Evolutionary conservation across 768 basidiomycete species (phyloP), one percentile per base, ranked within the genome.

Genomic region (Crassisporium funariophilum): DNA sequence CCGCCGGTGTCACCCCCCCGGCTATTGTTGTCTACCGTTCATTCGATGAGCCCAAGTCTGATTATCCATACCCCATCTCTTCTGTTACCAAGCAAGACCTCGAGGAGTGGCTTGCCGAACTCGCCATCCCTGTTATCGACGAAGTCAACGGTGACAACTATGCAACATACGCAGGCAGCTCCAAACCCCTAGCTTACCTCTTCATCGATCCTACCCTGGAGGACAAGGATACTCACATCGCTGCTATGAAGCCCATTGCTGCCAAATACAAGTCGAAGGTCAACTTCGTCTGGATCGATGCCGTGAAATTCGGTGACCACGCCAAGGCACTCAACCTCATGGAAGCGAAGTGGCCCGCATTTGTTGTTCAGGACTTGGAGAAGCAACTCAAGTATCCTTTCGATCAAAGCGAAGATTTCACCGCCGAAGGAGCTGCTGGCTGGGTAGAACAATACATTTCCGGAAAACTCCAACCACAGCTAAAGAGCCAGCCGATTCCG

Each of bases 231-330:
- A 73, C 74, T 22, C 67, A 84, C 39, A 79, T 95, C 53, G 82
- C 83, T 19, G 67, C 75, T 31, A 63, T 98, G 56, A 82, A 76
- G 56, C 84, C 91, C 7, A 66, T 95, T 42, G 97, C 97, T 5
- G 72, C 82, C 42, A 81, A 84, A 62, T 82, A 81, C 76, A 92
- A 90, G 71, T 79, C 83, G 58, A 85, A 91, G 71, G 61, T 98
- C 64, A 97, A 97, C 84, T 97, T 98, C 66, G 95, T 98, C 51
- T 95, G 86, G 85, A 98, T 99, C 58, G 97, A 99, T 66, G 94
- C 92, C 17, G 72, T 87, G 72, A 93, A 94, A 67, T 99, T 94
- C 58, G 83, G 82, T 58, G 95, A 98, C 60, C 97, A 99, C 73
- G 97, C 87, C 56, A 94, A 92, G 69, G 89, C 91, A 1, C 80